Evolutionary conservation across 495 filamentous ascomycete genomes (phyloP).

Genomic region (Hypoxylon rickii): DNA sequence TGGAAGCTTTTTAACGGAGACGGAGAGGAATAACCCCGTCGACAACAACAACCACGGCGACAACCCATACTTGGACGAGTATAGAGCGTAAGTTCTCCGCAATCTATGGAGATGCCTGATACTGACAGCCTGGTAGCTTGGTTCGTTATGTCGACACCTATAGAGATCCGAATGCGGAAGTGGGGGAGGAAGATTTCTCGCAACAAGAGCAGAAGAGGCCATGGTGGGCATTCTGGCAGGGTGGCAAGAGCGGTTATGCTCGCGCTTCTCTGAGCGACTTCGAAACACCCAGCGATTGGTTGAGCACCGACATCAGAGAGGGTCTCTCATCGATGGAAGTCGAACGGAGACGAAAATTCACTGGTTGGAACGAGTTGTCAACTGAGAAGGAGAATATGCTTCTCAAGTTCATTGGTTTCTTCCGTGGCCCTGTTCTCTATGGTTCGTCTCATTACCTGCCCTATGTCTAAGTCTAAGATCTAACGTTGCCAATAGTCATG

Average conservation of each 20-base stretch:
- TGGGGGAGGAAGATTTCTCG: conserved; percentile 56
- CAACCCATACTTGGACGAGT: conserved; percentile 44
- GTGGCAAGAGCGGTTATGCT: conserved; percentile 42
- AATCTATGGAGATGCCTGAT: background rate
- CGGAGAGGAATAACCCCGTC: conserved; percentile 26
- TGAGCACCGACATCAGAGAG: conserved; percentile 68
- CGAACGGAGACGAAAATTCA: conserved; percentile 66
- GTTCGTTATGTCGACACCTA: conserved; percentile 71
- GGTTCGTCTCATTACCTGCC: conserved; percentile 54
- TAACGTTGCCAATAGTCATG: conserved; percentile 64
- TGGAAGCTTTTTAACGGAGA: conserved; percentile 34
- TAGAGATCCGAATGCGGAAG: conserved; percentile 61
- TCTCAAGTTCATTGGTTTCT: conserved; percentile 77
- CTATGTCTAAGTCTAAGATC: background rate
- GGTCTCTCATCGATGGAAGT: conserved; percentile 66
- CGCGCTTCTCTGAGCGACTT: conserved; percentile 46
- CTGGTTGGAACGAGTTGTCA: conserved; percentile 74
- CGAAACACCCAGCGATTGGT: conserved; percentile 63
- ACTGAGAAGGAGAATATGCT: conserved; percentile 80
- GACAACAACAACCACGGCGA: conserved; percentile 24
- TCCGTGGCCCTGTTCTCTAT: conserved; percentile 81
- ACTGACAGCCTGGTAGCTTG: conserved; percentile 37
- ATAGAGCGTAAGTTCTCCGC: conserved; percentile 34
- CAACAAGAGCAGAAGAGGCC: conserved; percentile 49
- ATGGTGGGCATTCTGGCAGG: conserved; percentile 63